These are phyloP conservation scores for Colletotrichum zoysiae DNA, from an alignment of 2,329 filamentous ascomycete genomes.

Conservation along the genomic window DNA sequence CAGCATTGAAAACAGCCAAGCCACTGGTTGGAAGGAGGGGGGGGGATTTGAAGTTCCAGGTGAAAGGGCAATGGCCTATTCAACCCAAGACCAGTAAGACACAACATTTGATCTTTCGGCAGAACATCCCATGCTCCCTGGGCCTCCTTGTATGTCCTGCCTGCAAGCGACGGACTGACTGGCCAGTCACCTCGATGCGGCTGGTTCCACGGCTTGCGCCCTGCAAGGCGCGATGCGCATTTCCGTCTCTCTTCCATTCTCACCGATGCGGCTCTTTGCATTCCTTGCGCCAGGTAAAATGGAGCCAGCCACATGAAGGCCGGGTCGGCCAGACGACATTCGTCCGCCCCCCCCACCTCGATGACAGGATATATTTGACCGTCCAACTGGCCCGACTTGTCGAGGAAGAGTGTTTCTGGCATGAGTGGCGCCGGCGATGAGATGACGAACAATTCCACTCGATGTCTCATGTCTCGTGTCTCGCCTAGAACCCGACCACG, in stretches of 20 bases:
- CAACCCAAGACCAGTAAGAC: constrained; percentile 4
- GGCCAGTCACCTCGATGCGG: background rate
- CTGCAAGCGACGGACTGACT: background rate
- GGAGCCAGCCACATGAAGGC: background rate
- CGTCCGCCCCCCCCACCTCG: background rate
- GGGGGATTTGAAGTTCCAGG: background rate
- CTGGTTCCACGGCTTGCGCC: background rate
- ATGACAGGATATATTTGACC: background rate
- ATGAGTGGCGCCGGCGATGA: constrained; percentile 10
- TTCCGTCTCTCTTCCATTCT: background rate
- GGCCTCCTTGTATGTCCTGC: constrained; percentile 1
- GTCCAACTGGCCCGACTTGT: background rate
- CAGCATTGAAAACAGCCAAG: constrained; percentile 1
- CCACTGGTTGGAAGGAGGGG: background rate
- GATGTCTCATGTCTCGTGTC: background rate
- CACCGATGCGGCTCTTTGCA: constrained; percentile 2
- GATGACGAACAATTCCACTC: background rate
- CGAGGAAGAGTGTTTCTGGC: background rate
- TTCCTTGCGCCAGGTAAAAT: background rate
- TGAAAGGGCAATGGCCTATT: background rate
- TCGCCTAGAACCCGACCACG: constrained; percentile 9
- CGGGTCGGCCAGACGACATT: background rate
- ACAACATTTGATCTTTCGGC: background rate
- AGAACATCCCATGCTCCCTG: background rate
- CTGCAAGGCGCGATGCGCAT: background rate